Conservation (phyloP, 768 basidiomycete genomes). For the Pholiota molesta region DNA sequence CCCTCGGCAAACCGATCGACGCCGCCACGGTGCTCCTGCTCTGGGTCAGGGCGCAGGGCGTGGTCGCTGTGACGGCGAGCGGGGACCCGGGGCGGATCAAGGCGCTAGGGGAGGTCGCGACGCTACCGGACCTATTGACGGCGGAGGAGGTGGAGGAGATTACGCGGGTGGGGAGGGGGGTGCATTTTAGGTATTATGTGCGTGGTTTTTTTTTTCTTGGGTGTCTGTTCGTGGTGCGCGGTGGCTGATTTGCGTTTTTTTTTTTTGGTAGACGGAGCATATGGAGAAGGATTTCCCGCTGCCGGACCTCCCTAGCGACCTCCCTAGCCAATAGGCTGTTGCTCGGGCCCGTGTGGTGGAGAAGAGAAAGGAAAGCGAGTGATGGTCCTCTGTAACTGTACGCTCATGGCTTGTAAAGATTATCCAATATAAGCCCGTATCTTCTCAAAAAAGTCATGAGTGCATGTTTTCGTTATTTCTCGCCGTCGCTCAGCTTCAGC, state of each 20-base stretch:
- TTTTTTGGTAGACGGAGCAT: constrained; percentile 33
- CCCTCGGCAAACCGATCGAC: constrained; percentile 25
- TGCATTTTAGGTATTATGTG: constrained; percentile 39
- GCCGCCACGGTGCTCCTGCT: constrained; percentile 30
- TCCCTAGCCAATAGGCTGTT: too few species aligned
- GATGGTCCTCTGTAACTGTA: too few species aligned
- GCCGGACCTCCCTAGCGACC: constrained; percentile 33
- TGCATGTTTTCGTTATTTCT: too few species aligned
- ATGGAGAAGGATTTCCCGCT: constrained; percentile 38
- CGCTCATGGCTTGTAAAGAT: too few species aligned
- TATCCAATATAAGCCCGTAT: too few species aligned
- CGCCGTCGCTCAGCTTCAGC: too few species aligned
- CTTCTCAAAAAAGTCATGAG: too few species aligned
- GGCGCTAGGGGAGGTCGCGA: constrained; percentile 30
- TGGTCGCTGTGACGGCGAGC: constrained; percentile 35
- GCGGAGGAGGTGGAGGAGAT: constrained; percentile 37
- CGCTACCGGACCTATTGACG: constrained; percentile 31
- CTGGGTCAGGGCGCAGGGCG: constrained; percentile 36
- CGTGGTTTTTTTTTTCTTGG: constrained; percentile 12
- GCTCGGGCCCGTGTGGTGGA: too few species aligned
- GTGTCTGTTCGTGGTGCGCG: not conserved
- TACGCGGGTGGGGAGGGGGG: constrained; percentile 33
- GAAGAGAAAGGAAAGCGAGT: too few species aligned
- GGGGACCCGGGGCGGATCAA: constrained; percentile 34
- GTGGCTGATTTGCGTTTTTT: not conserved